Base-by-base conservation (phyloP, 1,284 basidiomycete species). In the Sporisorium exsertum region DNA sequence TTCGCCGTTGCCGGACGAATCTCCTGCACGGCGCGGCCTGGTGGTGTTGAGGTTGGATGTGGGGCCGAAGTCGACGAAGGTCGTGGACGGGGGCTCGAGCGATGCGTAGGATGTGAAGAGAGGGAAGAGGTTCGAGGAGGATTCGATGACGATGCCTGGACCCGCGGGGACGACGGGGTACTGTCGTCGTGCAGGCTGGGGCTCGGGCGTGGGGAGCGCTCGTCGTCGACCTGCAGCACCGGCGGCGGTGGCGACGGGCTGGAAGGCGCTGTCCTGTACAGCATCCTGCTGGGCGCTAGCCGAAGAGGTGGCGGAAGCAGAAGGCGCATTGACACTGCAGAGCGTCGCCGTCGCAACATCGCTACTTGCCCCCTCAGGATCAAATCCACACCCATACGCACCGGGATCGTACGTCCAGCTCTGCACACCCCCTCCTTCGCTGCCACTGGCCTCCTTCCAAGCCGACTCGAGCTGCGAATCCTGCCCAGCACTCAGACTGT, bases 71-170 rank as follows among this genome's bases (percentile, higher is more conserved):
- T 77, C 47, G 59, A 73, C 58, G 18, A 24, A 16, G 5, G 71
- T 69, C 33, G 72, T 69, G 2, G 72, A 47, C 13, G 72, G 64
- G 0, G 58, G 57, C 4, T 40, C 37, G 20, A 66, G 53, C 9
- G 60, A 64, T 20, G 70, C 33, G 64, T 75, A 75, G 12, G 67
- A 66, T 1, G 72, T 70, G 51, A 73, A 70, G 57, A 75, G 57
- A 16, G 67, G 71, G 57, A 78, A 78, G 43, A 70, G 59, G 49
- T 78, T 60, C 2, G 43, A 27, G 3, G 49, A 18, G 16, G 52
- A 29, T 10, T 29, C 24, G 5, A 40, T 13, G 27, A n/a, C 22
- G n/a, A 3, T 20, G 24, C 10, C 54, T 29, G 20, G 42, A 20
- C 12, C 32, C 4, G 37, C 37, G 37, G 37, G 37, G 35, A 22